Evolutionary conservation across 805 yeast species (phyloP).

Genomic region (Tetrapisispora nanseiensis): DNA sequence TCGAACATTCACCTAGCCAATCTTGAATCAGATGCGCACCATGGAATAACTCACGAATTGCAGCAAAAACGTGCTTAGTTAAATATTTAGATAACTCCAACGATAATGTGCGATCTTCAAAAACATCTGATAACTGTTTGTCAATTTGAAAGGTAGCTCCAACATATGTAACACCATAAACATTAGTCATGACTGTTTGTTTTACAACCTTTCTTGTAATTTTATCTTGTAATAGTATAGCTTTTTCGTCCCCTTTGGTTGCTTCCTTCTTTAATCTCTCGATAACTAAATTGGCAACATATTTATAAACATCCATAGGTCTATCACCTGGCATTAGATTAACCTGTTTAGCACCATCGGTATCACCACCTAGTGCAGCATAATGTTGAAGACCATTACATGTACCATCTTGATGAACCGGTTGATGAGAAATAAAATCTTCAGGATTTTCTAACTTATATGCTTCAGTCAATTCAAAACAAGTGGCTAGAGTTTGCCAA

Average conservation of each 20-base stretch:
- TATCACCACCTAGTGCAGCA: constrained; percentile 80
- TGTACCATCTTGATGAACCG: constrained; percentile 81
- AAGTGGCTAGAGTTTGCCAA: constrained; percentile 70
- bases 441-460: constrained; percentile 53
- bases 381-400: constrained; percentile 82
- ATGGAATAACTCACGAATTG: constrained; percentile 74
- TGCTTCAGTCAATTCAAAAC: constrained; percentile 58
- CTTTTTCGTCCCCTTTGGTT: constrained; percentile 43
- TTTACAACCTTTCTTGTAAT: constrained; percentile 83
- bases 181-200: constrained; percentile 97
- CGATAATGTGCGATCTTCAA: constrained; percentile 38
- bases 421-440: constrained; percentile 56
- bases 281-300: constrained; percentile 57
- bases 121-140: constrained; percentile 58
- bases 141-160: constrained; percentile 89
- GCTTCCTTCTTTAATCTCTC: constrained; percentile 46
- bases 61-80: constrained; percentile 67
- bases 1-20: constrained; percentile 87
- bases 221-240: constrained; percentile 43
- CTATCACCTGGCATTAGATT: constrained; percentile 59
- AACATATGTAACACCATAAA: constrained; percentile 88
- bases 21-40: constrained; percentile 95
- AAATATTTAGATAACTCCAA: constrained; percentile 51
- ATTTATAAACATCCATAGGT: constrained; percentile 70
- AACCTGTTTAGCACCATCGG: constrained; percentile 74